Base-by-base conservation (phyloP, 805 yeast genomes). In the Wickerhamomyces xylosicus region DNA sequence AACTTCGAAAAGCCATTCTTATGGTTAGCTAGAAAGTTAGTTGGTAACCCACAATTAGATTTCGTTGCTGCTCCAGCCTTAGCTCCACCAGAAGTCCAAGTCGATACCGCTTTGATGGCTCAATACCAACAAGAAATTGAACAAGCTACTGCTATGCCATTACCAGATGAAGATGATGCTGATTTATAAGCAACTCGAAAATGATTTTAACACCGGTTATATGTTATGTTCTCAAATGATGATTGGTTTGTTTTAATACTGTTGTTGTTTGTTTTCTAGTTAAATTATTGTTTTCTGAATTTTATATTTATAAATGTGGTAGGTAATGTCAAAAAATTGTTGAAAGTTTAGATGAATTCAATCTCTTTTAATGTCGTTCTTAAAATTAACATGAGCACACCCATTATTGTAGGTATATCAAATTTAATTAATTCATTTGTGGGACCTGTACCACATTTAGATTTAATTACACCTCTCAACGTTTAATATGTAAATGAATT, bases 81-180 rank as follows among this genome's bases (percentile, higher is more conserved):
- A 69, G 97, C 96, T 61, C 98, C 99, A 58, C 97, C 99, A 61
- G 98, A 92, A 77, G 97, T 90, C 56, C 83, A 80, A 63, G 97
- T 92, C 59, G 98, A 92, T 63, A 85, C 85, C 56, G 92, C 82
- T 59, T 78, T 92, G 72, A 86, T 92, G 97, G 83, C 79, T 72
- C 89, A 90, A 73, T 92, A 92, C 77, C 96, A 92, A 77, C 94
- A 87, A 64, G 98, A 92, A 75, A 90, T 92, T 95, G 97, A 86
- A 66, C 94, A 85, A 72, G 99, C 99, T 59, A 86, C 97, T 56
- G 95, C 97, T 53, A 76, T 92, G 78, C 98, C 99, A 67, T 82
- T 92, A 67, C 99, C 99, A 54, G 99, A 92, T 72, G 99, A 92
- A 75, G 99, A 92, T 66, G 99, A 92, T 62, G 97, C 96, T 62